phyloP scores from a whole-genome alignment of 192 early-diverging fungal species.

The Backusella australiensis region DNA sequence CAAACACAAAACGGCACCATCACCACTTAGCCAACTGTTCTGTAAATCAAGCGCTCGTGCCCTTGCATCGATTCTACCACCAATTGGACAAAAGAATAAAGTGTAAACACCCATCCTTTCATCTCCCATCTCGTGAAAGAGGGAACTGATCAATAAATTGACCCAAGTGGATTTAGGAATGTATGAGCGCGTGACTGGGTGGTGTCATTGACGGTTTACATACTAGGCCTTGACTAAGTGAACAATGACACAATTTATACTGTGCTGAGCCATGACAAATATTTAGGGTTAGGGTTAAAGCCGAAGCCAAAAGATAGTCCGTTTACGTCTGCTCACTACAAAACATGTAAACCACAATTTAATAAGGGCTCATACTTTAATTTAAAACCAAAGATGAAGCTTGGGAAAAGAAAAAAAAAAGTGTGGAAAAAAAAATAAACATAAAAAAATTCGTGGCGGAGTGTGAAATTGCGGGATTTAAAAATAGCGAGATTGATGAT shows the following conservation, averaged over 20 bases:
- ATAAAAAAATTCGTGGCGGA: too few species aligned
- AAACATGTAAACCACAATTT: background rate
- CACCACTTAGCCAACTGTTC: background rate
- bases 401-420: background rate
- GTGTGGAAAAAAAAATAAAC: too few species aligned
- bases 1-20: background rate
- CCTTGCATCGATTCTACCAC: background rate
- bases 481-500: too few species aligned
- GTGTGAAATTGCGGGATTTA: too few species aligned
- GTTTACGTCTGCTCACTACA: background rate
- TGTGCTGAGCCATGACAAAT: background rate
- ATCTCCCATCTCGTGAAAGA: background rate
- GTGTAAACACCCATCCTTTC: background rate
- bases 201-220: background rate
- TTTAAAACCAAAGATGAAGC: background rate
- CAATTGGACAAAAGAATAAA: background rate
- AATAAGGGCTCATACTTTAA: background rate
- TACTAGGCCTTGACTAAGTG: background rate
- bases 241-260: background rate
- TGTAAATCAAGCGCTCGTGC: background rate
- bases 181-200: background rate
- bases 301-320: background rate
- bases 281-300: background rate
- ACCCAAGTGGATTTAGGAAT: slow-evolving; percentile 4
- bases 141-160: background rate